These are phyloP conservation scores for Takashimella koratensis DNA, from an alignment of 1,284 basidiomycete genomes.

Conservation along the genomic window DNA sequence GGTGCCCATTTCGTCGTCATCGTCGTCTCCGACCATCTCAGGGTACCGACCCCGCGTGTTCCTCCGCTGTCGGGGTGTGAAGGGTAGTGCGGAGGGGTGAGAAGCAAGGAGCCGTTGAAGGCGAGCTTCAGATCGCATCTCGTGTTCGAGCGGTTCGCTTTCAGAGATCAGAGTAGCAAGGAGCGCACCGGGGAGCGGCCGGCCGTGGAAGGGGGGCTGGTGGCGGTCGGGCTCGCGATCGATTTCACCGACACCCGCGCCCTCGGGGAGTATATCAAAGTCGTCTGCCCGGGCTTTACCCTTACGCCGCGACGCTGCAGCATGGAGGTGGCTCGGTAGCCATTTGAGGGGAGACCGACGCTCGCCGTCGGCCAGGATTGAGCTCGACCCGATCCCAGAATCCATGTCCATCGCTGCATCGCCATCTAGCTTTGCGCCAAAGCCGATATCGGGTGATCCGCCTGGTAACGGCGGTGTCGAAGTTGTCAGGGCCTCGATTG, in stretches of 20 bases:
- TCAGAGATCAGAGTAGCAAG: slow-evolving; percentile 46
- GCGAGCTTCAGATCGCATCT: slow-evolving; percentile 45
- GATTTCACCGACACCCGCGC: not conserved
- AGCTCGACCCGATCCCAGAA: not conserved
- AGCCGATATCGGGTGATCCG: not conserved
- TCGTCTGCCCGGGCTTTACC: slow-evolving; percentile 31
- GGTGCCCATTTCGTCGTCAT: slow-evolving; percentile 26
- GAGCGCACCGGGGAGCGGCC: slow-evolving; percentile 37
- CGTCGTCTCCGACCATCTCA: slow-evolving; percentile 45
- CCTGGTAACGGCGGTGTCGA: slow-evolving; percentile 26
- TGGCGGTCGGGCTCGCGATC: slow-evolving; percentile 1
- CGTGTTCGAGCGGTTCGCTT: slow-evolving; percentile 40
- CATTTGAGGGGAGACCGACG: not conserved
- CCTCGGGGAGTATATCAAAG: not conserved
- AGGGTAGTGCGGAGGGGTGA: slow-evolving; percentile 36
- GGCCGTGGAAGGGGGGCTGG: slow-evolving; percentile 24
- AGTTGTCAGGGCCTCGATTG: slow-evolving; percentile 35
- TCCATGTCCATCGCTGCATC: not conserved
- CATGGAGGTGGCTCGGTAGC: slow-evolving; percentile 3
- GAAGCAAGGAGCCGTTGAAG: slow-evolving; percentile 38
- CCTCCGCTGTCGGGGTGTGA: slow-evolving; percentile 39
- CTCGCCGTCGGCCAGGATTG: not conserved
- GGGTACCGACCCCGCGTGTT: slow-evolving; percentile 40
- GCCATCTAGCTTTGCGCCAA: not conserved
- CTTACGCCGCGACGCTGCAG: slow-evolving; percentile 20